phyloP scores from a whole-genome alignment of 2,329 filamentous ascomycete genomes.

The Pseudopithomyces maydicus region DNA sequence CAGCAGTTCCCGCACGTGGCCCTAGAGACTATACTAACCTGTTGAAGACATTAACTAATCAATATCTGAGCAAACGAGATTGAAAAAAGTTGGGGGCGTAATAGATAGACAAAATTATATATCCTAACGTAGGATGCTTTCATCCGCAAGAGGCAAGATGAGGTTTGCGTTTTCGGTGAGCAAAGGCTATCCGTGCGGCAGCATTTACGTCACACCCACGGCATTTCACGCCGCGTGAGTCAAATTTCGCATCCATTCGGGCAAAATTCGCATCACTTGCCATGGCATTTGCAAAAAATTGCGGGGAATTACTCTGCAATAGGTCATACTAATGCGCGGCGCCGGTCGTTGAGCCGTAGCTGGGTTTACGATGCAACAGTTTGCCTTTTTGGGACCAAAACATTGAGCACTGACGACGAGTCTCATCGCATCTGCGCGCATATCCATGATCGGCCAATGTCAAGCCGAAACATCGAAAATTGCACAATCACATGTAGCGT shows the following conservation, averaged over 20 bases:
- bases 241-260: neutral
- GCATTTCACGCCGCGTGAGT: conserved; percentile 2
- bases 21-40: neutral
- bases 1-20: neutral
- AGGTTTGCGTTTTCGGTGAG: neutral
- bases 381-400: neutral
- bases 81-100: neutral
- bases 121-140: neutral
- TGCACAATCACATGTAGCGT: neutral
- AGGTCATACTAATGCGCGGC: neutral
- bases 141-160: neutral
- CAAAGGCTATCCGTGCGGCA: neutral
- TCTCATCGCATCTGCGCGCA: neutral
- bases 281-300: neutral
- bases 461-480: neutral
- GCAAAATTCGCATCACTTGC: neutral
- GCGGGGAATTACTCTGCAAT: neutral
- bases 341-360: neutral
- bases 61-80: no score
- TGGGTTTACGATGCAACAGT: neutral
- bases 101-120: no score
- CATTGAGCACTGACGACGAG: neutral
- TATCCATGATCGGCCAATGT: neutral
- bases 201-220: neutral
- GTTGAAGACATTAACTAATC: neutral